Conservation (phyloP, 2,329 filamentous ascomycete genomes). For the Penicillium oxalicum region DNA sequence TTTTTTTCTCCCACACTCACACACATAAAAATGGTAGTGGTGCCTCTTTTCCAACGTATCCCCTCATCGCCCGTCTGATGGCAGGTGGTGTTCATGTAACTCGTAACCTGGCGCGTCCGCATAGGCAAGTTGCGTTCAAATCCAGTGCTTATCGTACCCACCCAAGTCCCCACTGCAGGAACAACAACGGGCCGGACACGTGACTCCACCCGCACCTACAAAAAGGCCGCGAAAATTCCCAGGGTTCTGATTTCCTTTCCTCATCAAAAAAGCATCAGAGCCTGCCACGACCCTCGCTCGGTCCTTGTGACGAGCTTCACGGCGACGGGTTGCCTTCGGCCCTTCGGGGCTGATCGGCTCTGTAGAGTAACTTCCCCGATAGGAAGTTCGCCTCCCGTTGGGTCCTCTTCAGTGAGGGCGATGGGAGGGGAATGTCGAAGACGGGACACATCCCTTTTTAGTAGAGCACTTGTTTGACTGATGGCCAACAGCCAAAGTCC, state of each 20-base stretch:
- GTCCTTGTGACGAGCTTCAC: conserved; percentile 41
- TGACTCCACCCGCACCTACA: conserved; percentile 25
- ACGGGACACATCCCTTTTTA: conserved; percentile 49
- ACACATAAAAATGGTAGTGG: too few relatives aligned
- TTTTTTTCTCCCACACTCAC: too few relatives aligned
- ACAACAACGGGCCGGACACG: conserved; percentile 24
- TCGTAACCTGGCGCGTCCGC: too few relatives aligned
- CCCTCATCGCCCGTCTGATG: too few relatives aligned
- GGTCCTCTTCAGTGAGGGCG: conserved; percentile 66
- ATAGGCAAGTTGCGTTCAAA: too few relatives aligned
- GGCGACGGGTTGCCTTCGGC: conserved; percentile 64
- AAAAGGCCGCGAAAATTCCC: conserved; percentile 20
- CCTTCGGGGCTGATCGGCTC: conserved; percentile 52
- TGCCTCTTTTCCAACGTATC: too few relatives aligned
- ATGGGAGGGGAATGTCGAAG: conserved; percentile 66
- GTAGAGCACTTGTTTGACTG: background rate
- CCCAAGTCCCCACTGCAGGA: conserved; percentile 9
- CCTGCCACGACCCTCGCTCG: conserved; percentile 65
- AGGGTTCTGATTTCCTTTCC: conserved; percentile 42
- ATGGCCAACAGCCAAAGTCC: background rate
- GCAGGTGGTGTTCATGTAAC: too few relatives aligned
- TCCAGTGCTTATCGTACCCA: too few relatives aligned
- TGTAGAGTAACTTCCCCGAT: conserved; percentile 59
- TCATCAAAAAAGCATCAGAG: conserved; percentile 58
- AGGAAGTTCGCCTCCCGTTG: conserved; percentile 67